A percentile compares a stretch with the other conserved stretches of the same genome.
These are phyloP conservation scores for Zymoseptoria tritici DNA, from an alignment of 2,329 filamentous ascomycete species.

Conservation along the genomic window DNA sequence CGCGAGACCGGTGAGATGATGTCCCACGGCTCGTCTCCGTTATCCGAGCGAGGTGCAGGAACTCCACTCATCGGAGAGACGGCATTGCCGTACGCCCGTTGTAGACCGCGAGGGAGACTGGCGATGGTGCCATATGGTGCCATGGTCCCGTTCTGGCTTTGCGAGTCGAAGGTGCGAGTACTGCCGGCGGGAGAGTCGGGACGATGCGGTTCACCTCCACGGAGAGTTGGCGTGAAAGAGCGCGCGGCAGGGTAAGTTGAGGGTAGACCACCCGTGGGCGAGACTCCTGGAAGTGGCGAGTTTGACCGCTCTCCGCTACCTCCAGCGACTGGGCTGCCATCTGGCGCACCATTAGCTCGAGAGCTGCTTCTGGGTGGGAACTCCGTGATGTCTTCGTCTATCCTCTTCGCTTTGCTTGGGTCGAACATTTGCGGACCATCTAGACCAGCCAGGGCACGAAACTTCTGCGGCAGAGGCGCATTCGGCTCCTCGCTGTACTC, in stretches of 20 bases:
- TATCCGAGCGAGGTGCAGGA: slow-evolving; percentile 10
- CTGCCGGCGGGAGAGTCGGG: not conserved
- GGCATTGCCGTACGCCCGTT: slow-evolving; percentile 28
- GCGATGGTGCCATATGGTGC: slow-evolving; percentile 4
- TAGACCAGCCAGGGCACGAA: slow-evolving; percentile 30
- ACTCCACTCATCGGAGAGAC: slow-evolving; percentile 15
- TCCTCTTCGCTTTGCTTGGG: not conserved
- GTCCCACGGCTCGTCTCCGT: slow-evolving; percentile 17
- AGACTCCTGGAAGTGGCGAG: not conserved
- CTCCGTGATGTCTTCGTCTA: not conserved
- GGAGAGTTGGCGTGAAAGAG: not conserved
- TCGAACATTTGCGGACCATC: slow-evolving; percentile 18
- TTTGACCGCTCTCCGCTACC: not conserved
- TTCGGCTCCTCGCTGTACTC: slow-evolving; percentile 61
- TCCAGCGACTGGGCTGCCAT: not conserved
- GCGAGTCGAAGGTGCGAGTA: not conserved
- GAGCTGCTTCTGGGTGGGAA: not conserved
- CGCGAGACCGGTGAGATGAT: slow-evolving; percentile 12
- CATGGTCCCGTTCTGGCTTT: not conserved
- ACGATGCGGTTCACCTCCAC: not conserved
- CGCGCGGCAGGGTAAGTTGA: not conserved
- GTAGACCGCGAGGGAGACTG: slow-evolving; percentile 22
- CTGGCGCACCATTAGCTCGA: not conserved
- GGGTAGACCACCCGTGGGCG: not conserved
- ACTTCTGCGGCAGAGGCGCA: slow-evolving; percentile 30